Evolutionary conservation across 192 early-diverging fungal genomes (phyloP).

Genomic region (Backusella morwellensis): DNA sequence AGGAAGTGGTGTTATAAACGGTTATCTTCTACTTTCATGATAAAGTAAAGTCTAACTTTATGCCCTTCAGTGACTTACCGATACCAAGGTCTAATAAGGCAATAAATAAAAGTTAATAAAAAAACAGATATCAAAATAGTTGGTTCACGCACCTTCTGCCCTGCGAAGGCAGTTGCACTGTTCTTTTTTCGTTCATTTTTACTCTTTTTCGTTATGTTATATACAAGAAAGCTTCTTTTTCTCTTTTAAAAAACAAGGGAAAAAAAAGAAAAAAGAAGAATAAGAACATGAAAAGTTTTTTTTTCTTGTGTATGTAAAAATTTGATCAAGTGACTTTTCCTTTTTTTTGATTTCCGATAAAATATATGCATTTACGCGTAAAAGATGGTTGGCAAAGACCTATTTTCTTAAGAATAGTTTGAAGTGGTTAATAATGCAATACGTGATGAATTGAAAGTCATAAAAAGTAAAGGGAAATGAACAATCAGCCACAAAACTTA

Average conservation of each 20-base stretch:
- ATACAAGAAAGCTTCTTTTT: not conserved
- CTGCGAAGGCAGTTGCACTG: not conserved
- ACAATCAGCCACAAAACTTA: not conserved
- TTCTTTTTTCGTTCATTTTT: not conserved
- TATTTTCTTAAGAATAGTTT: not conserved
- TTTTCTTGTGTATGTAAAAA: not conserved
- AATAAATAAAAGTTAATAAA: not conserved
- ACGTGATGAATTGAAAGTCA: not conserved
- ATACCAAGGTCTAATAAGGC: not conserved
- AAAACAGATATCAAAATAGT: not conserved
- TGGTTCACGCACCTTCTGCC: not conserved
- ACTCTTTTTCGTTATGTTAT: not conserved
- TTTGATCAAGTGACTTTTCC: constrained; percentile 3
- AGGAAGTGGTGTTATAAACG: not conserved
- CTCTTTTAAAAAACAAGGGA: not conserved
- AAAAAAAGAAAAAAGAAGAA: not conserved
- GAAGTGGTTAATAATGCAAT: not conserved
- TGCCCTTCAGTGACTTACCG: not conserved
- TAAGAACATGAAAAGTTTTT: not conserved
- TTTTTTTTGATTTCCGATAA: constrained; percentile 3
- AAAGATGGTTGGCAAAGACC: not conserved
- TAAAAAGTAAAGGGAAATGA: not conserved
- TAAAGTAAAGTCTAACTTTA: not conserved
- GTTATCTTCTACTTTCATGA: not conserved
- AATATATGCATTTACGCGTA: not conserved